Evolutionary conservation across 768 basidiomycete genomes (phyloP).

Genomic region (Mycena filopes): DNA sequence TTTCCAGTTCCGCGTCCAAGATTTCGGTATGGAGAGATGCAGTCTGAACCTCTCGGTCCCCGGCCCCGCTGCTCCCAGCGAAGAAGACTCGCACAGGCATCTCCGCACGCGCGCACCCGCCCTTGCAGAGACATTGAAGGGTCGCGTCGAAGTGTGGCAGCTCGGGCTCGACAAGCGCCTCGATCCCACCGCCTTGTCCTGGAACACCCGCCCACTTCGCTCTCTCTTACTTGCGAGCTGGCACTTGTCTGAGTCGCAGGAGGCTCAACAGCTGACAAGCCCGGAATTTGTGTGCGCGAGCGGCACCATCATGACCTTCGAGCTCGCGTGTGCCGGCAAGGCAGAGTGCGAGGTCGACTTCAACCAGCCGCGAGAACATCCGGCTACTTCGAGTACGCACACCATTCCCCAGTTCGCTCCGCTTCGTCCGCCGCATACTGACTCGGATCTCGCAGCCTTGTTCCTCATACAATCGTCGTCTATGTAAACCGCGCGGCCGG

Average conservation of each 20-base stretch:
- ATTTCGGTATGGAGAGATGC: constrained; percentile 20
- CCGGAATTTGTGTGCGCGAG: not conserved
- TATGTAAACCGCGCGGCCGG: not conserved
- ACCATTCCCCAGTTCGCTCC: not conserved
- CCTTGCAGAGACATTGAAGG: not conserved
- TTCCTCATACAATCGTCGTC: constrained; percentile 3
- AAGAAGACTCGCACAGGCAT: not conserved
- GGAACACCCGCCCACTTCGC: constrained; percentile 1
- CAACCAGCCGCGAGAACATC: not conserved
- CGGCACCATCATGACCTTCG: constrained; percentile 1
- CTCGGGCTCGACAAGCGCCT: not conserved
- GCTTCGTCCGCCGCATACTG: not conserved
- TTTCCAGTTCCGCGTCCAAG: constrained; percentile 15
- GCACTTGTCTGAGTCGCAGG: not conserved
- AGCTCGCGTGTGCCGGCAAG: constrained; percentile 3
- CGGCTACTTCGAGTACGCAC: not conserved
- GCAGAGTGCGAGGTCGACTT: not conserved
- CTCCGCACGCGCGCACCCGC: not conserved
- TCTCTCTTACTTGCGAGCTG: not conserved
- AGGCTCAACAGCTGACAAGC: not conserved
- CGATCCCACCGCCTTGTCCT: not conserved
- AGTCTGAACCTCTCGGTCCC: not conserved
- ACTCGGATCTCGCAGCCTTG: not conserved
- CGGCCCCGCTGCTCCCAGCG: not conserved
- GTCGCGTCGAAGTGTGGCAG: constrained; percentile 2